Evolutionary conservation across 805 yeast genomes (phyloP), one percentile per base, ranked within the genome.

Genomic region (Groenewaldozyma salmanticensis): DNA sequence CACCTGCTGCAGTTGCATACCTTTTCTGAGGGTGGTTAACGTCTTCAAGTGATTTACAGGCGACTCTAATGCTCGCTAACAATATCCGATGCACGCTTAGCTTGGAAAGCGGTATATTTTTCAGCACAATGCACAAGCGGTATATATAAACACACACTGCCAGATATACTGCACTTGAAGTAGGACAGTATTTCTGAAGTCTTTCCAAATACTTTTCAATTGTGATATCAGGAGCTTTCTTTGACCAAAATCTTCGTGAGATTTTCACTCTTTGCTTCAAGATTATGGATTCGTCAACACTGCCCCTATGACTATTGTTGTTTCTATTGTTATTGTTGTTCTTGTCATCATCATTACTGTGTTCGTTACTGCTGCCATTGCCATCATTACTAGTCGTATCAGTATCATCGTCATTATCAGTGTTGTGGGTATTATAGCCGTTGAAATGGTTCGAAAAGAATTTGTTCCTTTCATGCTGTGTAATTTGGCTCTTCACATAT

Each of bases 41-140:
- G 50, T 72, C 78, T 47, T 72, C 76, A 5, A 69, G 51, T n/a
- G 64, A 52, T 49, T 72, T 72, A 27, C 70, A 62, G 6, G 75
- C 68, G 1, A 71, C 51, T 4, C 75, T 54, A 16, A 70, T 56
- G 9, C 67, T 57, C 0, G 74, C 72, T 27, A 70, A 58, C 11
- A 70, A 60, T 20, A 72, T 42, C 13, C 77, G 53, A 52, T 71
- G 72, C 1, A 62, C 63, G 33, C 68, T 62, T 5, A 53, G 50
- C 1, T 53, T 52, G 13, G 67, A 50, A 7, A 71, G 45, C 4
- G 65, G 63, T 20, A 63, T 45, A 15, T 45, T 45, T 20, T 51
- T 50, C 15, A 44, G 45, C 17, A 53, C 58, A 15, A 62, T 52
- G 34, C 64, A 56, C 33, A 62, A 42, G 13, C 57, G 46, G 44